phyloP scores from a whole-genome alignment of 129 eudicot species.

The Tagetes erecta region DNA sequence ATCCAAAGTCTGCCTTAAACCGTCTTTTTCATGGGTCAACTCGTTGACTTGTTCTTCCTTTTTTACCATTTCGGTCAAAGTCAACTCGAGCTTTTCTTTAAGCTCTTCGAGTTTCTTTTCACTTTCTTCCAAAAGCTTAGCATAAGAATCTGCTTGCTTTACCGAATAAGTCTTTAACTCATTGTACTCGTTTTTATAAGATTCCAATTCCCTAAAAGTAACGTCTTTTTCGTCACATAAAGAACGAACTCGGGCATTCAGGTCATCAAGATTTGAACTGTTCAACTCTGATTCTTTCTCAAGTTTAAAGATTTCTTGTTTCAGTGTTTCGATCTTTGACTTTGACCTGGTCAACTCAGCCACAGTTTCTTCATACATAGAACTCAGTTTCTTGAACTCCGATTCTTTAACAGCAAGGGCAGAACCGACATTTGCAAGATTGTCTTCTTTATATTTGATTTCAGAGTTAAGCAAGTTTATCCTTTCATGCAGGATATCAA shows the following conservation, averaged over 20 bases:
- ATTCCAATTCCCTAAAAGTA: conserved; percentile 40
- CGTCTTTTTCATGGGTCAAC: conserved; percentile 56
- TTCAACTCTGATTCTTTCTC: conserved; percentile 54
- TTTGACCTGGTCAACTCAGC: conserved; percentile 43
- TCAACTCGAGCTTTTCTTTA: conserved; percentile 53
- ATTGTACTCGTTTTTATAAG: conserved; percentile 33
- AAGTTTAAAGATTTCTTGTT: conserved; percentile 41
- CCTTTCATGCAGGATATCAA: conserved; percentile 58
- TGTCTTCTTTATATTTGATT: conserved; percentile 64
- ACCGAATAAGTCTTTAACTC: conserved; percentile 45
- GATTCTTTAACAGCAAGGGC: conserved; percentile 54
- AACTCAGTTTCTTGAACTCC: conserved; percentile 47
- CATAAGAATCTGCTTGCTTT: conserved; percentile 62
- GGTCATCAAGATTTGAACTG: conserved; percentile 39
- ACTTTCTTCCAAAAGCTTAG: conserved; percentile 56
- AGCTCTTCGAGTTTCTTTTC: conserved; percentile 47
- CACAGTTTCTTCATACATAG: conserved; percentile 48
- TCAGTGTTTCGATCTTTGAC: conserved; percentile 47
- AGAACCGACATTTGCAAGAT: conserved; percentile 42
- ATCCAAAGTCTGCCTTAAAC: conserved; percentile 43
- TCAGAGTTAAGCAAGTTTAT: conserved; percentile 58
- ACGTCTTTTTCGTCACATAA: conserved; percentile 44
- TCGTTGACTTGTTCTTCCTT: conserved; percentile 40
- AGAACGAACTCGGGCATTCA: conserved; percentile 50
- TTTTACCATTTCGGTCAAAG: conserved; percentile 35